Base-by-base conservation (phyloP, 2,329 filamentous ascomycete species). In the Xylariaceae sp. region DNA sequence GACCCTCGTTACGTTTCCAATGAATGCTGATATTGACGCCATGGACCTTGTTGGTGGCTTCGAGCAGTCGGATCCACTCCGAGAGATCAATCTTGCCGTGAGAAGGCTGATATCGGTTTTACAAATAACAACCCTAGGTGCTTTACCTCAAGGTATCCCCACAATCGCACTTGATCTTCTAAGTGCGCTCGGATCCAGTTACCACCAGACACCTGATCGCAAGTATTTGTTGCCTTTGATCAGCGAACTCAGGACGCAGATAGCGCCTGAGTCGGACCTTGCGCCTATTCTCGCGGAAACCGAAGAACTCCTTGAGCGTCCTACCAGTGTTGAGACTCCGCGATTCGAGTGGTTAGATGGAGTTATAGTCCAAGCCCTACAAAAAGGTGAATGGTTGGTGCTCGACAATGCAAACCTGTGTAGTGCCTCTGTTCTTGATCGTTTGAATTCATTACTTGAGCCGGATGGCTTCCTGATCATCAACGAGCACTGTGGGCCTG, bases 11-110 rank as follows among this genome's bases (percentile, higher is more conserved):
- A 87, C 90, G 14, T 89, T 97, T 60, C 85, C 91, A 1, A 83
- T 99, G 71, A 99, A 96, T 64, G 86, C 91, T 6, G 95, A 99
- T 61, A 88, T 96, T 40, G 94, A 99, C 67, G 91, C 92, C 1
- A 96, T 96, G 84, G 94, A 99, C 68, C 81, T 99, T 48, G 89
- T 99, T 49, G 94, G 94, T 62, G 94, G 94, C 0, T 99, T 96
- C 64, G 94, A 99, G 67, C 94, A 99, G 69, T 85, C 89, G 15
- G 94, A 99, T 65, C 83, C 89, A 18, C 77, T 87, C 45, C 80
- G 92, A 48, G 82, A 87, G 53, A 74, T 89, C 5, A 84, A 86
- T 47, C 73, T 75, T n/a, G 75, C 82, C 56, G 63, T 86, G 6
- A 67, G 73, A 22, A 61, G 62, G 27, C 56, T 75, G 2, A 54